Conservation (phyloP, 2,329 filamentous ascomycete genomes). For the Diplodia mutila region DNA sequence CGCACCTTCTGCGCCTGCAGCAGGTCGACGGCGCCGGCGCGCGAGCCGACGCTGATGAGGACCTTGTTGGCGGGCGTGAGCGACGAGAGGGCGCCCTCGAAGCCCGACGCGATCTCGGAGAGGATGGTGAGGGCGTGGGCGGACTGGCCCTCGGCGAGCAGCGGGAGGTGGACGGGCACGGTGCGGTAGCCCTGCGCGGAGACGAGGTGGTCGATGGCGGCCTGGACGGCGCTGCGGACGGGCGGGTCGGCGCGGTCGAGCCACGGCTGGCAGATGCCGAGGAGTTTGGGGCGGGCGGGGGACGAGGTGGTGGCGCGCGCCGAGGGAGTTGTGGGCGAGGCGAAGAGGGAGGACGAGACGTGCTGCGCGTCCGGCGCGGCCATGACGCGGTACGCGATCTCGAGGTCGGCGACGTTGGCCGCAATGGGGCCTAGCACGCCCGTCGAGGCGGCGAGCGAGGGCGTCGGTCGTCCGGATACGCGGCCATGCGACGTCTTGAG, state of each 20-base stretch:
- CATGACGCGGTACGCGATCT: slow-evolving; percentile 81
- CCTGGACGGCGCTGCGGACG: slow-evolving; percentile 66
- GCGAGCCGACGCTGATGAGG: slow-evolving; percentile 66
- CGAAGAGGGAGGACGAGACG: slow-evolving; percentile 65
- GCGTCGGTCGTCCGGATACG: slow-evolving; percentile 61
- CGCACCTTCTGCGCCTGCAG: slow-evolving; percentile 74
- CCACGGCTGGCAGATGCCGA: slow-evolving; percentile 73
- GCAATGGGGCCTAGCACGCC: slow-evolving; percentile 77
- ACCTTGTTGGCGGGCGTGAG: slow-evolving; percentile 71
- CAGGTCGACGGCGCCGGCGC: slow-evolving; percentile 70
- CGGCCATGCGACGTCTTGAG: slow-evolving; percentile 79
- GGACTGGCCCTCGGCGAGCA: slow-evolving; percentile 70
- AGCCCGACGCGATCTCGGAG: slow-evolving; percentile 64
- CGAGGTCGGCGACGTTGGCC: slow-evolving; percentile 74
- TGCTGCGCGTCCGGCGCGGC: slow-evolving; percentile 70
- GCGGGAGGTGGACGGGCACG: slow-evolving; percentile 67
- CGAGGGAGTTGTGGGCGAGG: slow-evolving; percentile 49
- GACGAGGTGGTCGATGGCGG: slow-evolving; percentile 63
- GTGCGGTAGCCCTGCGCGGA: slow-evolving; percentile 56
- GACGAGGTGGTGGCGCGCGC: slow-evolving; percentile 39
- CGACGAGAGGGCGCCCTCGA: slow-evolving; percentile 52
- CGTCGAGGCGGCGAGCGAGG: slow-evolving; percentile 63
- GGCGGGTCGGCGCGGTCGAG: slow-evolving; percentile 67
- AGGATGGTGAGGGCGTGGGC: slow-evolving; percentile 81
- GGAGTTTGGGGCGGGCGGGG: slow-evolving; percentile 55